Base-by-base conservation (phyloP, 192 early-diverging fungal genomes). In the Coemansia reversa region DNA sequence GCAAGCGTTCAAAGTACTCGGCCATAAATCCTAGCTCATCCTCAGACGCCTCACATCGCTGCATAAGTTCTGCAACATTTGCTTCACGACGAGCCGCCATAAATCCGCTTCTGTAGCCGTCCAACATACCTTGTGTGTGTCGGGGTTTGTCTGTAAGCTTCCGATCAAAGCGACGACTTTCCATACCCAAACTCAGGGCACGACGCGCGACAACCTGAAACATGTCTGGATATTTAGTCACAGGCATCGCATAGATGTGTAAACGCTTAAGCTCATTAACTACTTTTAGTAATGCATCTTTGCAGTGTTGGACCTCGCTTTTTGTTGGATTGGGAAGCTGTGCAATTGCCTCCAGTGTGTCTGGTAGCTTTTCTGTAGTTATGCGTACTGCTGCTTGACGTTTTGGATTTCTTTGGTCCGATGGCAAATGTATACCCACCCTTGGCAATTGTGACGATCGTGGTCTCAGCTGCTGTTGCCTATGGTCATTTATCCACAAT, bases 61-160 rank as follows among this genome's bases (percentile, higher is more conserved):
- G 24, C 0, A 73, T 30, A 20, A 72, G 14, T 4, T 60, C 47
- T 6, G 48, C 25, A 2, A 54, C 42, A 12, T 67, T 58, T 0
- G 23, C 51, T 8, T 63, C 62, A n/a, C 24, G 27, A 7, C 50
- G 25, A 5, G 70, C 66, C 11, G 58, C 20, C 29, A 45, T 35
- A 52, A 72, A 78, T 20, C 76, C 76, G 18, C 55, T 6, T 11
- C 76, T 27, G 28, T 78, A 78, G 19, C 76, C 76, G n/a, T 78
- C 67, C 12, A 78, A n/a, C 66, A 78, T 58, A 14, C 76, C 76
- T 6, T 48, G 35, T 0, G 66, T 73, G 42, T 59, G 62, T 8
- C 49, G 16, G 7, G 70, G 76, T 45, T 18, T 61, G 5, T 29
- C 16, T 4, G 76, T 66, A 3, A 70, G 72, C 5, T 16, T 30